Conservation (phyloP, 192 early-diverging fungal genomes). For the Phlyctochytrium planicorne region DNA sequence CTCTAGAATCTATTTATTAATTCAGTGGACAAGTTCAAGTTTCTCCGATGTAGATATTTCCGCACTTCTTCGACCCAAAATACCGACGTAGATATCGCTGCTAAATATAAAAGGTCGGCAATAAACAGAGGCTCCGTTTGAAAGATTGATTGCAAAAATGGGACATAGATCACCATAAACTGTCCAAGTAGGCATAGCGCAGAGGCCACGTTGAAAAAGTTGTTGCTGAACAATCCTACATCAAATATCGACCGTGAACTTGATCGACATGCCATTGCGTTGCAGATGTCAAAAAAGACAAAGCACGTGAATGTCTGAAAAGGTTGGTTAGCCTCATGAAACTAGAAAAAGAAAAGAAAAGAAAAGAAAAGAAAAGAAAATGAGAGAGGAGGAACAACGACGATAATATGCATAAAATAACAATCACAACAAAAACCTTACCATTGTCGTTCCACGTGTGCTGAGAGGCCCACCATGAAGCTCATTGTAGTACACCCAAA, state of each 20-base stretch:
- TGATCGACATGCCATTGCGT: constrained; percentile 88
- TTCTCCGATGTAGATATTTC: constrained; percentile 47
- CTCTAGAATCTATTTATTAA: constrained; percentile 2
- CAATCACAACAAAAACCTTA: constrained; percentile 93
- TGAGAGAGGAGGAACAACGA: too few species aligned
- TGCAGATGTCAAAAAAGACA: constrained; percentile 97
- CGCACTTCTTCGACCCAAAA: constrained; percentile 84
- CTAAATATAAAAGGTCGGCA: constrained; percentile 69
- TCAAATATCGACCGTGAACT: constrained; percentile 75
- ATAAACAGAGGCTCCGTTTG: constrained; percentile 85
- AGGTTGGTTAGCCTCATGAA: too few species aligned
- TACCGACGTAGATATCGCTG: constrained; percentile 69
- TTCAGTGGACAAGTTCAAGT: not conserved
- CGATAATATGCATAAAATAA: constrained; percentile 95
- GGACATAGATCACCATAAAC: constrained; percentile 82
- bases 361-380: too few species aligned
- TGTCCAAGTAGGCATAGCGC: constrained; percentile 80
- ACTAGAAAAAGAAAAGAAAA: too few species aligned
- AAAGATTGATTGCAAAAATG: constrained; percentile 89
- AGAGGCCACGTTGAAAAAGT: constrained; percentile 85
- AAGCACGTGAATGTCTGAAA: constrained; percentile 91
- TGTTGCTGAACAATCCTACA: constrained; percentile 83
- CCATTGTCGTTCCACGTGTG: constrained; percentile 86
- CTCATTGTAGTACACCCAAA: constrained; percentile 76
- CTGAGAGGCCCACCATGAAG: constrained; percentile 72